Evolutionary conservation across 176 grass and related monocot genomes (phyloP).

Genomic region (Carex myosuroides): DNA sequence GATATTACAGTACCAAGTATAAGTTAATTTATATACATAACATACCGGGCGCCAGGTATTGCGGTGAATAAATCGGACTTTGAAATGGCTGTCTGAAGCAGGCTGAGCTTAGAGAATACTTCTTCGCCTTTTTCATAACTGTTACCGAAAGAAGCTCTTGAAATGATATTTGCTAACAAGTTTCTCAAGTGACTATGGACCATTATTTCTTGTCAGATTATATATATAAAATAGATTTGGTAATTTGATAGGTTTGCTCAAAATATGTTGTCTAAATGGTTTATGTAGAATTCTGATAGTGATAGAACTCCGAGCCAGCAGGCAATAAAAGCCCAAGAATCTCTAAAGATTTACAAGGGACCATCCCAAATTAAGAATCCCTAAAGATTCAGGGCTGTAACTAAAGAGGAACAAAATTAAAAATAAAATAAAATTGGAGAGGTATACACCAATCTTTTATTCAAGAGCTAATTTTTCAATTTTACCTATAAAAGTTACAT

Average conservation of each 20-base stretch:
- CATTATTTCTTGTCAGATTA: slow-evolving; percentile 33
- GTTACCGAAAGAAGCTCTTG: slow-evolving; percentile 47
- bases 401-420: not conserved
- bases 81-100: not conserved
- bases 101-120: not conserved
- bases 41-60: slow-evolving; percentile 50
- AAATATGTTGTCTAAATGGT: too few relatives aligned
- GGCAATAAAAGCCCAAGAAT: too few relatives aligned
- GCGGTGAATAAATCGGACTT: slow-evolving; percentile 37
- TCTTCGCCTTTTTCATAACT: slow-evolving; percentile 3
- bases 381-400: too few relatives aligned
- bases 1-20: not conserved
- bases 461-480: not conserved
- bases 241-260: too few relatives aligned
- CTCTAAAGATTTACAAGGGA: too few relatives aligned
- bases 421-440: not conserved
- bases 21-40: not conserved
- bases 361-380: too few relatives aligned
- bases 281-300: too few relatives aligned
- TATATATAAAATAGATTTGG: too few relatives aligned
- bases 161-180: slow-evolving; percentile 76
- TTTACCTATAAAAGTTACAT: not conserved
- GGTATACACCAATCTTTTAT: not conserved
- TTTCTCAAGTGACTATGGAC: slow-evolving; percentile 56
- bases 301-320: too few relatives aligned